A percentile compares a stretch with the other conserved stretches of the same genome.
These are phyloP conservation scores for Botrytis porri DNA, from an alignment of 2,329 filamentous ascomycete species.

Conservation along the genomic window DNA sequence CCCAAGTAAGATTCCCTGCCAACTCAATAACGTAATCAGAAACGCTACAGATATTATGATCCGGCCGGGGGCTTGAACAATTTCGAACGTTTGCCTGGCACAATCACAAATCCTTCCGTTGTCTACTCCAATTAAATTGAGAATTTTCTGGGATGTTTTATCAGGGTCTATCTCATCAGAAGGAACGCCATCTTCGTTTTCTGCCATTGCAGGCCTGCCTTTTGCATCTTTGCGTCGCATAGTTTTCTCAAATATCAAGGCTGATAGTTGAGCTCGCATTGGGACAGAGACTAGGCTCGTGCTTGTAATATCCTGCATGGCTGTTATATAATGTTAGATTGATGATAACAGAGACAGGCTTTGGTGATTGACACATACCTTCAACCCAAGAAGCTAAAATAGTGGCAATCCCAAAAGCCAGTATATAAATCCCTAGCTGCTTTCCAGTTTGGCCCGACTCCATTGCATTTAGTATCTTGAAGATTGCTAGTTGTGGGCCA, in stretches of 20 bases:
- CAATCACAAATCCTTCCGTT: slow-evolving; percentile 65
- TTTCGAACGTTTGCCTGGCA: slow-evolving; percentile 47
- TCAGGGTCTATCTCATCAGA: slow-evolving; percentile 56
- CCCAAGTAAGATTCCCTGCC: slow-evolving; percentile 63
- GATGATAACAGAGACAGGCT: slow-evolving; percentile 42
- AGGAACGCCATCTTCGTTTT: slow-evolving; percentile 7
- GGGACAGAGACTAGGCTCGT: slow-evolving; percentile 41
- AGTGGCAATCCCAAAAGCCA: slow-evolving; percentile 30
- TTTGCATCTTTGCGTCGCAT: slow-evolving; percentile 68
- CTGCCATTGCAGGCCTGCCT: slow-evolving; percentile 45
- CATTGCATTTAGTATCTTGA: slow-evolving; percentile 28
- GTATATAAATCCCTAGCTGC: slow-evolving; percentile 24
- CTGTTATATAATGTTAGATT: slow-evolving; percentile 56
- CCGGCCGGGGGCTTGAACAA: slow-evolving; percentile 38
- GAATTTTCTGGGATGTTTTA: slow-evolving; percentile 58
- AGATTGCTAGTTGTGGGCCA: slow-evolving; percentile 27
- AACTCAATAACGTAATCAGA: slow-evolving; percentile 64
- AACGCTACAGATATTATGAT: slow-evolving; percentile 60
- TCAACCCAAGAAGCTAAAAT: slow-evolving; percentile 46
- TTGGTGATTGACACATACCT: slow-evolving; percentile 23
- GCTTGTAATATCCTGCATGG: slow-evolving; percentile 55
- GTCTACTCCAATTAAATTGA: slow-evolving; percentile 74
- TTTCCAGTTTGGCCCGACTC: slow-evolving; percentile 17
- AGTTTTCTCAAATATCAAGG: slow-evolving; percentile 71
- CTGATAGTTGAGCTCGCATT: slow-evolving; percentile 64